Percentiles rank a stretch among this genome's conserved stretches.
Conservation (phyloP, 2,329 filamentous ascomycete genomes). For the Pseudogymnoascus verrucosus region DNA sequence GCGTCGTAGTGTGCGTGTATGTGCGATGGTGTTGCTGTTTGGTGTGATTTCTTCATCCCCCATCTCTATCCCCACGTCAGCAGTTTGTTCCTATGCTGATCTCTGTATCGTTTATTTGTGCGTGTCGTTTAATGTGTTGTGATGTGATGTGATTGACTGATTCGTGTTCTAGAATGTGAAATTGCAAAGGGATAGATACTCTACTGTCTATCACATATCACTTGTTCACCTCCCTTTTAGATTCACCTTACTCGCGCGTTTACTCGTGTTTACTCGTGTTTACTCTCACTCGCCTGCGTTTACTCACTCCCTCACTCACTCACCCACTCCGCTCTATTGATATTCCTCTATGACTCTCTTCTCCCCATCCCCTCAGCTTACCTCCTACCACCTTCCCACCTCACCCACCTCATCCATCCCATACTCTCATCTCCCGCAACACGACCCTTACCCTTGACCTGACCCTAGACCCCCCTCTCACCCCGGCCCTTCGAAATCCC, state of each 20-base stretch:
- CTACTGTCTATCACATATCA: background rate
- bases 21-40: background rate
- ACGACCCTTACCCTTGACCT: background rate
- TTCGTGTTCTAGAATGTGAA: background rate
- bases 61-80: background rate
- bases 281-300: too few relatives aligned
- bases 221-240: background rate
- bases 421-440: background rate
- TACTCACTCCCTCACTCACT: too few relatives aligned
- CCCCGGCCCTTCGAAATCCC: background rate
- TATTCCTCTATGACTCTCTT: background rate
- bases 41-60: background rate
- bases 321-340: background rate
- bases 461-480: background rate
- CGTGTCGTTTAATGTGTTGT: background rate
- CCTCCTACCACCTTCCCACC: background rate
- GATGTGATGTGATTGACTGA: background rate
- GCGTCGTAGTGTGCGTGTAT: too few relatives aligned
- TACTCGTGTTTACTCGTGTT: too few relatives aligned
- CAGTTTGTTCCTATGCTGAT: background rate
- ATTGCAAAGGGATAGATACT: background rate
- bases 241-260: background rate
- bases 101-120: background rate
- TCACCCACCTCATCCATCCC: background rate
- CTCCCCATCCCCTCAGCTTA: background rate